Conservation (phyloP, 768 basidiomycete species). For the Tricholoma saponaceum region DNA sequence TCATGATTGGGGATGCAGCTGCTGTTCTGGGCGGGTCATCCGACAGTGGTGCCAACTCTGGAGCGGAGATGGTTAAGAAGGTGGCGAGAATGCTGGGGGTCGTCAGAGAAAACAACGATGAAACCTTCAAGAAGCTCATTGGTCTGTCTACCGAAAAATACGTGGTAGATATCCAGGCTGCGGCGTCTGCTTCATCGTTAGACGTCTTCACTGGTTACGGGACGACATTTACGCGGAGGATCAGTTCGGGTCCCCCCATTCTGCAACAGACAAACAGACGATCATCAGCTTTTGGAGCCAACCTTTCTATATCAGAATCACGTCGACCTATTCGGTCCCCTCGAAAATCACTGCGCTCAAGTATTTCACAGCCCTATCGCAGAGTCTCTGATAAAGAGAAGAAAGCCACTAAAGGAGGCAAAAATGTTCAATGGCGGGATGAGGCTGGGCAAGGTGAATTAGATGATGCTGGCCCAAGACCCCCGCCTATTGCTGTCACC, state of each 20-base stretch:
- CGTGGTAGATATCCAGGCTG: conserved; percentile 28
- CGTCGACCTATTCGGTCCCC: conserved; percentile 57
- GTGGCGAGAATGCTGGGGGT: conserved; percentile 48
- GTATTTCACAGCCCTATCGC: conserved; percentile 55
- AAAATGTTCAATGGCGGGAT: conserved; percentile 85
- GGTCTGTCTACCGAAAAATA: conserved; percentile 67
- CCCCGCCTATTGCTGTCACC: conserved; percentile 28
- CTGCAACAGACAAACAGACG: conserved; percentile 34
- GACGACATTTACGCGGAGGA: conserved; percentile 41
- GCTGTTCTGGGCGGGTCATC: conserved; percentile 28
- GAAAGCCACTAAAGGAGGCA: conserved; percentile 50
- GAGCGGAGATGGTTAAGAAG: conserved; percentile 31
- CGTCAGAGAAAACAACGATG: conserved; percentile 66
- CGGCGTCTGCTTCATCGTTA: conserved; percentile 30
- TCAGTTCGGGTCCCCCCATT: conserved; percentile 47
- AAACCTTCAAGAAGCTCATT: conserved; percentile 60
- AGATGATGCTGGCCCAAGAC: conserved; percentile 53
- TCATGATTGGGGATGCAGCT: conserved; percentile 60
- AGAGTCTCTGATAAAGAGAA: conserved; percentile 63
- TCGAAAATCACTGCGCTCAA: conserved; percentile 70
- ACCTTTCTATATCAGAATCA: conserved; percentile 46
- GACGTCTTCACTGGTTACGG: conserved; percentile 51
- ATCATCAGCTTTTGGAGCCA: conserved; percentile 35
- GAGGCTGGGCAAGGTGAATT: conserved; percentile 81
- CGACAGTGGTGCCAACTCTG: conserved; percentile 27